Evolutionary conservation across 352 stramenopile species (phyloP).

Genomic region (Lagenidium giganteum): DNA sequence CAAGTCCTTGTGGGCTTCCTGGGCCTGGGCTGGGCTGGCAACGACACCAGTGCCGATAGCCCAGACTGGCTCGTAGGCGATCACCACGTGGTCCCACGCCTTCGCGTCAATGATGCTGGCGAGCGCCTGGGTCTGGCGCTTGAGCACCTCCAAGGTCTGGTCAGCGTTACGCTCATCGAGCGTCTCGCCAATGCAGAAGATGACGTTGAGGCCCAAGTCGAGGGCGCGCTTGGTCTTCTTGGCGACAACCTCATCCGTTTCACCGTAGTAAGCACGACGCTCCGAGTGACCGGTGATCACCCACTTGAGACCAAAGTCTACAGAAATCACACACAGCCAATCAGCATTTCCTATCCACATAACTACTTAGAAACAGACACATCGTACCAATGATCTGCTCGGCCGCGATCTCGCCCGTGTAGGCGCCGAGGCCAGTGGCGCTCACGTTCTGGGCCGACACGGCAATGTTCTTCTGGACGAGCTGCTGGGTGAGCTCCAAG

Average conservation of each 20-base stretch:
- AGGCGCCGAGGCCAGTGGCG: slow-evolving; percentile 83
- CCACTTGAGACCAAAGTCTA: slow-evolving; percentile 71
- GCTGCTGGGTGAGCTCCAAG: slow-evolving; percentile 31
- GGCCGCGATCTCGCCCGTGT: slow-evolving; percentile 87
- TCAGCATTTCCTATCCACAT: slow-evolving; percentile 60
- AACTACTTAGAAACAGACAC: slow-evolving; percentile 22
- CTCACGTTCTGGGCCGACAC: slow-evolving; percentile 70
- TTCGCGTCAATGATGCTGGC: slow-evolving; percentile 81
- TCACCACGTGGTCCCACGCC: slow-evolving; percentile 83
- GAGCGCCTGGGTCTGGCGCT: slow-evolving; percentile 93
- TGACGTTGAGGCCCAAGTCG: slow-evolving; percentile 86
- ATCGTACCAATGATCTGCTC: slow-evolving; percentile 85
- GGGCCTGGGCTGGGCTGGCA: slow-evolving; percentile 93
- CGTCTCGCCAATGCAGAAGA: slow-evolving; percentile 98
- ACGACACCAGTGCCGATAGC: slow-evolving; percentile 96
- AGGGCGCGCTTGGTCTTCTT: slow-evolving; percentile 91
- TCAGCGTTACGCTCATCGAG: slow-evolving; percentile 85
- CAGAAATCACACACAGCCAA: slow-evolving; percentile 59
- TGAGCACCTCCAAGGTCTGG: slow-evolving; percentile 91
- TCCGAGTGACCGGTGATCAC: slow-evolving; percentile 92
- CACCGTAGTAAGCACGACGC: slow-evolving; percentile 87
- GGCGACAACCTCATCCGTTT: slow-evolving; percentile 92
- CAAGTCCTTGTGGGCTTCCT: slow-evolving; percentile 88
- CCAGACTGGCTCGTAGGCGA: slow-evolving; percentile 98
- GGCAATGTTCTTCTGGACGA: slow-evolving; percentile 52